Conservation (phyloP, 768 basidiomycete genomes). For the Termitomyces sp. region DNA sequence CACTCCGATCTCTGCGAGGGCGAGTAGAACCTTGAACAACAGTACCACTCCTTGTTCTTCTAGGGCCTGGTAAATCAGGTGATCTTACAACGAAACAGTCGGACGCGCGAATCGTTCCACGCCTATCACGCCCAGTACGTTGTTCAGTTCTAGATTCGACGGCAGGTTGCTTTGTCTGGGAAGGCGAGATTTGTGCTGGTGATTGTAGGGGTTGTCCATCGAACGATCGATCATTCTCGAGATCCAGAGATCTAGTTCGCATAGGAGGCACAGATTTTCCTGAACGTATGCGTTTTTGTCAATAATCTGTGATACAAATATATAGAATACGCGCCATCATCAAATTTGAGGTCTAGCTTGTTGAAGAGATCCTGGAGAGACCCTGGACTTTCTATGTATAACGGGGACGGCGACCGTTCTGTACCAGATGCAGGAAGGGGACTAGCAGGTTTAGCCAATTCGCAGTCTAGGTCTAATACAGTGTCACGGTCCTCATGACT, state of each 20-base stretch:
- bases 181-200: conserved; percentile 14
- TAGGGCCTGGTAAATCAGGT: conserved; percentile 19
- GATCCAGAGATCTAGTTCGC: conserved; percentile 15
- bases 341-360: conserved; percentile 15
- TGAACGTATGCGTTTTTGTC: conserved; percentile 3
- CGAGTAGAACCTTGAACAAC: conserved; percentile 26
- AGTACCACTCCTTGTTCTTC: conserved; percentile 49
- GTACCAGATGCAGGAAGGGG: not conserved
- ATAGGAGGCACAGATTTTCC: not conserved
- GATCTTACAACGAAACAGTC: conserved; percentile 28
- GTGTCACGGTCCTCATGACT: conserved; percentile 2
- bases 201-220: conserved; percentile 11
- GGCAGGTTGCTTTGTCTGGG: not conserved
- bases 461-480: not conserved
- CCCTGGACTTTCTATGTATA: not conserved
- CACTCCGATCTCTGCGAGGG: conserved; percentile 20
- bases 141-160: conserved; percentile 7
- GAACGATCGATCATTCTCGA: conserved; percentile 2
- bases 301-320: not conserved
- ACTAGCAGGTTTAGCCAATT: not conserved
- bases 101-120: conserved; percentile 50
- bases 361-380: conserved; percentile 18
- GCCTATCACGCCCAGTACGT: conserved; percentile 31
- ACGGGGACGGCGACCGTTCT: not conserved
- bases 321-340: conserved; percentile 9